Evolutionary conservation across 2,329 filamentous ascomycete species (phyloP), one percentile per base, ranked within the genome.

Genomic region (Fusarium sp.): DNA sequence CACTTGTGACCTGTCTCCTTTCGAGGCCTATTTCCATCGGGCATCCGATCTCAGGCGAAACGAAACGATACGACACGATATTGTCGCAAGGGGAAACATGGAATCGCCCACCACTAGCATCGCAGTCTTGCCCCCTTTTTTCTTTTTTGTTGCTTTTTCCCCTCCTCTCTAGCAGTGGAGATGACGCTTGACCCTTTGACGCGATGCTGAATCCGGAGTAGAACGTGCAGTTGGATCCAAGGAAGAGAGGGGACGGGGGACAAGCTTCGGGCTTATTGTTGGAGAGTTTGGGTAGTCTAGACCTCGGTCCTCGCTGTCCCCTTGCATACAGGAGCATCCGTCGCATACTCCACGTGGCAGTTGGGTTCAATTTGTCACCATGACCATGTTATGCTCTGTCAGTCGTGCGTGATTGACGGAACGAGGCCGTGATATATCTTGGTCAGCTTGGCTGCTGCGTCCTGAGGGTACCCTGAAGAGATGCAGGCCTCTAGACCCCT

Each of bases 311-410:
- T 21, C 4, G 6, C 25, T 36, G 33, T 27, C 44, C 61, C 66
- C 63, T 53, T 69, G 64, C 64, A 65, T 65, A 56, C 48, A 33
- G 13, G 41, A 60, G 31, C 31, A 25, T 8, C 23, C 4, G 23
- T 8, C 23, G 23, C 23, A 25, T 47, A 45, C 44, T 53, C 66
- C 64, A 69, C 66, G 66, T 69, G 66, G 66, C 61, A 55, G 57
- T 33, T 47, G 44, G 29, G 45, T 32, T 44, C 25, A 23, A 14
- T 38, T 32, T 8, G 14, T 33, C 31, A 33, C 31, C 11, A 33
- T n/a, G 31, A 33, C 31, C 11, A 33, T 25, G 23, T 29, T n/a
- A n/a, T n/a, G n/a, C n/a, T n/a, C n/a, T n/a, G n/a, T n/a, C n/a
- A n/a, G n/a, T n/a, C n/a, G n/a, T n/a, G n/a, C n/a, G n/a, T n/a